Evolutionary conservation across 2,329 filamentous ascomycete genomes (phyloP), one percentile per base, ranked within the genome.

Genomic region (Colletotrichum simmondsii): DNA sequence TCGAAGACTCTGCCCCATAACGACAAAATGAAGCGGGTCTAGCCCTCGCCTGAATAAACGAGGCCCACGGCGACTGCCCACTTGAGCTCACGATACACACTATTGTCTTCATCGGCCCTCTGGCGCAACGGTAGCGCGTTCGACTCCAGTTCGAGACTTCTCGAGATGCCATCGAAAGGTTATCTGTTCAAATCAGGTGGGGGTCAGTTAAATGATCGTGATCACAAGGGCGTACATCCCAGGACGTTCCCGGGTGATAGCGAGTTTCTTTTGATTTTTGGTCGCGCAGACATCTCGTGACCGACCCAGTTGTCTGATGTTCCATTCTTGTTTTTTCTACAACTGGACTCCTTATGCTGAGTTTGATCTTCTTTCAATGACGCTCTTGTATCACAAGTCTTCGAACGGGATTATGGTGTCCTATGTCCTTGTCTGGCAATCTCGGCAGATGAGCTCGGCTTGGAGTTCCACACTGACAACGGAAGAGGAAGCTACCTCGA

Each of bases 81-180:
- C 42, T 49, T 49, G 19, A 49, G 8, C 19, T n/a, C 19, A n/a
- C 19, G 42, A 49, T n/a, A 8, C 1, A n/a, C 24, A 3, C 24
- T 26, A n/a, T 26, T 26, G 2, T 10, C 4, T 11, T n/a, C 42
- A 49, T 49, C 42, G 42, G 42, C 42, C 42, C 42, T 49, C 42
- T 49, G 42, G 65, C 65, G 65, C 65, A 68, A 68, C 65, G 65
- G 65, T 68, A 68, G 64, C 64, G 64, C 64, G 65, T 67, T 67
- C 65, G 65, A 67, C 65, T 67, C 65, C 65, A 67, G 65, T 6
- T 42, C 14, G 37, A 42, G 37, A 19, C 6, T 49, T 6, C 6
- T 49, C 19, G 8, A 10, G 19, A n/a, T 49, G 16, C 19, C 19
- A 65, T 65, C 62, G 52, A 65, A 65, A 67, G 65, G 65, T 67